Percentiles rank a stretch among this genome's conserved stretches.
Conservation (phyloP, 345 rosid species). For the Carallia brachiata region DNA sequence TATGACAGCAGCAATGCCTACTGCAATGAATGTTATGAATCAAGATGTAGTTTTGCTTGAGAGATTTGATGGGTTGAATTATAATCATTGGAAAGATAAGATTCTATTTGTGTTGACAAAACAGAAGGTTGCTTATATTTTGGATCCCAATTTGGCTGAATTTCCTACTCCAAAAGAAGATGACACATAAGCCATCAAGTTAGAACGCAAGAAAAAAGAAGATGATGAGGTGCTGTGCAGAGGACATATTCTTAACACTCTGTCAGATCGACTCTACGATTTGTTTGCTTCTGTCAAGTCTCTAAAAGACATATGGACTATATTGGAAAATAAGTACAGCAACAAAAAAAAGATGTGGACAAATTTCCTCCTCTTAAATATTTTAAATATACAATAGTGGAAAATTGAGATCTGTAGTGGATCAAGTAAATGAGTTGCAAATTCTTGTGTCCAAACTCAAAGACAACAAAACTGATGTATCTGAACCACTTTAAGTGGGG, state of each 20-base stretch:
- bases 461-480: background rate
- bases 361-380: background rate
- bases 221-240: slow-evolving; percentile 1
- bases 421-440: background rate
- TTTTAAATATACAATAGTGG: background rate
- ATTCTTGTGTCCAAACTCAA: background rate
- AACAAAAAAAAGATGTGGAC: background rate
- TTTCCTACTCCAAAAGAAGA: background rate
- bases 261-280: background rate
- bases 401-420: background rate
- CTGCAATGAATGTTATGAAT: background rate
- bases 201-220: background rate
- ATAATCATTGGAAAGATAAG: too few relatives aligned
- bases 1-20: too few relatives aligned
- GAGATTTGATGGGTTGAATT: slow-evolving; percentile 3
- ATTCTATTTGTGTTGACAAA: background rate
- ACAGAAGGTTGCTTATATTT: background rate
- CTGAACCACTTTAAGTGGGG: too few relatives aligned
- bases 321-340: background rate
- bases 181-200: background rate
- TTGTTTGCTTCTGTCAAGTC: background rate
- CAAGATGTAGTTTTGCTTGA: background rate
- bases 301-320: background rate
- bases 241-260: slow-evolving; percentile 3
- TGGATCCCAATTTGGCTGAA: background rate